Conservation (phyloP, 106 monocot genomes). For the Vanilla planifolia region DNA sequence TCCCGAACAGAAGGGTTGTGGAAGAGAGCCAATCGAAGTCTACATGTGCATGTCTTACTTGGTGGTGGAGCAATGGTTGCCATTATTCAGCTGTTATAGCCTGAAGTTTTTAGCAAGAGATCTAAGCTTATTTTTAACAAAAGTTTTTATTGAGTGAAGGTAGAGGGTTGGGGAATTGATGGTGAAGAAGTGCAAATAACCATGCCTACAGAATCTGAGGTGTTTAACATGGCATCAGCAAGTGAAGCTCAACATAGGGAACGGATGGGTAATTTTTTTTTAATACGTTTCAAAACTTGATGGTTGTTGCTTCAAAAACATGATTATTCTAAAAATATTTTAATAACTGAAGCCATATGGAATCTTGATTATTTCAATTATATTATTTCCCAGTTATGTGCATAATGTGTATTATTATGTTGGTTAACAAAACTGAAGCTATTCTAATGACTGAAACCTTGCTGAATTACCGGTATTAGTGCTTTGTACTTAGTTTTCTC, state of each 20-base stretch:
- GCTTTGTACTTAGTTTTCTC: too few relatives aligned
- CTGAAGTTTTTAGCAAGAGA: background rate
- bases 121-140: background rate
- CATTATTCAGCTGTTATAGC: background rate
- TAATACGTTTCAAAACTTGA: background rate
- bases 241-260: conserved; percentile 53
- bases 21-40: conserved; percentile 58
- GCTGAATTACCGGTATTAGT: too few relatives aligned
- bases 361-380: conserved; percentile 1
- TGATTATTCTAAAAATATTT: background rate
- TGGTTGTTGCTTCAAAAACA: background rate
- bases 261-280: conserved; percentile 32
- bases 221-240: conserved; percentile 39
- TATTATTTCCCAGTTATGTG: too few relatives aligned
- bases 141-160: conserved; percentile 31
- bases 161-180: conserved; percentile 58
- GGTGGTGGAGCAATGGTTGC: conserved; percentile 81
- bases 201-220: conserved; percentile 65
- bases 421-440: too few relatives aligned
- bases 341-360: background rate
- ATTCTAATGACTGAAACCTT: too few relatives aligned
- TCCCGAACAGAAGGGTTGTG: conserved; percentile 70
- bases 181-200: conserved; percentile 65
- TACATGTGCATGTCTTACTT: conserved; percentile 63
- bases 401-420: too few relatives aligned